Base-by-base conservation (phyloP, 2,329 filamentous ascomycete species). In the Periconia macrospinosa region DNA sequence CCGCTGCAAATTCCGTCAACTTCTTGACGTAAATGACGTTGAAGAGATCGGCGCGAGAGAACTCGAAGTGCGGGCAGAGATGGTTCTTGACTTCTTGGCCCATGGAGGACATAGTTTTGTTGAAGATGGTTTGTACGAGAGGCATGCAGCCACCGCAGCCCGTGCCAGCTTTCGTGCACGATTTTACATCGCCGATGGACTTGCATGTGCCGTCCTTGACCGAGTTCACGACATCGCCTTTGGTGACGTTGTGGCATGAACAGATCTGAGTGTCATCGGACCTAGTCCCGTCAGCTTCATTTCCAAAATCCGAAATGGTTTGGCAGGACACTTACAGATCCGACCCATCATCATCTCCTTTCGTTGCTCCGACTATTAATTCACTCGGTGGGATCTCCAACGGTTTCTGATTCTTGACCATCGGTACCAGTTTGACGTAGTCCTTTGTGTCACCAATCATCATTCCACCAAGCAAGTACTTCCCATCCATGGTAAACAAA, bases 401-500 rank as follows among this genome's bases (percentile, higher is more conserved):
- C 57, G 81, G 79, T 70, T 92, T 95, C 68, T 91, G 89, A 60
- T 84, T 87, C 77, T 92, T 95, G 50, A 94, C 91, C 80, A 96
- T 86, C 1, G 90, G 89, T 1, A 95, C 90, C 19, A 96, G 77
- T 72, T 93, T 96, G 75, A 95, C 84, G 67, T 96, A 96, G 76
- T 96, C 92, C 58, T 84, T 88, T 0, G 91, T 95, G 66, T 96
- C 92, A 40, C 92, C 92, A 56, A 96, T 94, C 91, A 96, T 96
- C 91, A 96, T 96, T 3, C 92, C 92, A n/a, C 92, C 92, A 0
- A 96, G 83, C 1, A 96, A 79, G 65, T 93, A 93, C 71, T 95
- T 95, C 23, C 92, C 92, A 68, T 96, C 92, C 67, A 87, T 79
- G 0, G 92, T 95, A 67, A 96, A 96, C 11, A 96, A 78, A 72